Evolutionary conservation across 495 filamentous ascomycete species (phyloP).

Genomic region (Penicillium herquei): DNA sequence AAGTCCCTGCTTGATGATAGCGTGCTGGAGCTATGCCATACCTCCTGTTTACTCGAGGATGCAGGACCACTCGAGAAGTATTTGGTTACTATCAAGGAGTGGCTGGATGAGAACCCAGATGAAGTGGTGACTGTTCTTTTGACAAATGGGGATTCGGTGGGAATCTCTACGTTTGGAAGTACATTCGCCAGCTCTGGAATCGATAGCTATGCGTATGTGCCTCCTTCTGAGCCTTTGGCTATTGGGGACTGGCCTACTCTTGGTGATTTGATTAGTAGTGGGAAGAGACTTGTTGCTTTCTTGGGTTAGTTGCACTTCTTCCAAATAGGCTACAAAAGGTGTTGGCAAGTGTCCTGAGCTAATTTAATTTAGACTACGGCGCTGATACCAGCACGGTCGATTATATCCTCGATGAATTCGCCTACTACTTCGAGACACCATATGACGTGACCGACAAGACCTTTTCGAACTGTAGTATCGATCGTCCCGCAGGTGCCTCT

Average conservation of each 20-base stretch:
- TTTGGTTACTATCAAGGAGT: constrained; percentile 56
- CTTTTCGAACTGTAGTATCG: constrained; percentile 56
- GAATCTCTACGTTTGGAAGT: constrained; percentile 47
- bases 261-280: constrained; percentile 55
- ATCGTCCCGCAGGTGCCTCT: constrained; percentile 54
- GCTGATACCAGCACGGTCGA: constrained; percentile 46
- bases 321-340: no score
- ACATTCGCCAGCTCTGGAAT: constrained; percentile 55
- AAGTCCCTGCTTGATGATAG: constrained; percentile 32
- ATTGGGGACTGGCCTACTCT: constrained; percentile 62
- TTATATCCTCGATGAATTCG: constrained; percentile 69
- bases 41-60: constrained; percentile 61
- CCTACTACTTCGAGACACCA: constrained; percentile 69
- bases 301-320: constrained; percentile 40
- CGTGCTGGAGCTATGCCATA: constrained; percentile 65
- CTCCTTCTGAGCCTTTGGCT: constrained; percentile 28
- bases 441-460: constrained; percentile 56
- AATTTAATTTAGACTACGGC: constrained; percentile 40
- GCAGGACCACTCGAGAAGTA: constrained; percentile 58
- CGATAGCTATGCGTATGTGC: constrained; percentile 56
- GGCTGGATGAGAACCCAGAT: constrained; percentile 63
- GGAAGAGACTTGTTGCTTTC: constrained; percentile 62
- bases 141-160: constrained; percentile 61
- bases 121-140: constrained; percentile 71
- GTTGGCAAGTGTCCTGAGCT: background rate